Evolutionary conservation across 495 filamentous ascomycete species (phyloP), one percentile per base, ranked within the genome.

Genomic region (Xylaria acuta): DNA sequence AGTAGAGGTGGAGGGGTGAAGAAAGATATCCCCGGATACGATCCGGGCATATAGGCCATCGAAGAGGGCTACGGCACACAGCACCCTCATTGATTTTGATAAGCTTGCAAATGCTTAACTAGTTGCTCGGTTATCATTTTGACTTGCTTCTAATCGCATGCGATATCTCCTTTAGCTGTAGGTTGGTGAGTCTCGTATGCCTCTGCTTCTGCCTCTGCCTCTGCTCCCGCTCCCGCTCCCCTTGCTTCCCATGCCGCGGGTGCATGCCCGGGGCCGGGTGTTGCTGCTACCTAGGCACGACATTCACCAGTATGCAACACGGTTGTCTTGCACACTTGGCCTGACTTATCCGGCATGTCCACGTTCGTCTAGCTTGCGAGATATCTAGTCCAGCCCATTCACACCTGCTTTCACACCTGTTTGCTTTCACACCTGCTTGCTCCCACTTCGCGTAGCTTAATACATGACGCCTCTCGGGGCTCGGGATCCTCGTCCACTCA

Each of bases 21-120:
- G 43, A 16, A 22, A 32, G 22, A 38, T 20, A 34, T 40, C 8
- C 51, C 53, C 63, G 16, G 63, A 47, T 60, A 38, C 63, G 30
- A 30, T 67, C 53, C 36, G 14, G 65, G 41, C 22, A 64, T 43
- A 34, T 43, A 65, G 36, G 45, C 18, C 14, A 22, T 18, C 56
- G 25, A 49, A 43, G 22, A 41, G 65, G 43, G 25, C 51, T 22
- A 20, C 53, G 9, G 38, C 53, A 49, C 38, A 34, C 41, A 45
- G 47, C n/a, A n/a, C 34, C 36, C 36, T 40, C 3, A 14, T 64
- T 12, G 11, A n/a, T 32, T 27, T 51, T 22, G n/a, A 63, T 38
- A 41, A 64, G 32, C 68, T 40, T 30, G 60, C 60, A 34, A 66
- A 65, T 72, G 53, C 38, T 51, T 60, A 14, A 67, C 45, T 60